Conservation (phyloP, 805 yeast genomes). For the Wickerhamiella occidentalis region DNA sequence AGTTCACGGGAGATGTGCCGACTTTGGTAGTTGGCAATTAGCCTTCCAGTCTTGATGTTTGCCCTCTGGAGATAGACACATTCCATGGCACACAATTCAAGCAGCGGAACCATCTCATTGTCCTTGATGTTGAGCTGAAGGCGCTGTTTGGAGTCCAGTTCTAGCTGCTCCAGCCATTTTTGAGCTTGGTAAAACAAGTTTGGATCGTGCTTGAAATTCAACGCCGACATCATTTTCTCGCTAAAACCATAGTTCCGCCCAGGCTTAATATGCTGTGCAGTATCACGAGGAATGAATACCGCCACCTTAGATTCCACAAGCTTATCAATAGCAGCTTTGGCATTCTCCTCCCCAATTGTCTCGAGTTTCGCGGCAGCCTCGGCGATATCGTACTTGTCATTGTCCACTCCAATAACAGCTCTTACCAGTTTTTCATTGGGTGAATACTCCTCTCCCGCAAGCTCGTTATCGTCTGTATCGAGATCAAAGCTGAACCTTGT, state of each 20-base stretch:
- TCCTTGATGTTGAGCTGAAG: conserved; percentile 46
- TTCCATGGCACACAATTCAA: conserved; percentile 40
- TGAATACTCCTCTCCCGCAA: conserved; percentile 21
- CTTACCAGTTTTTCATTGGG: conserved; percentile 17
- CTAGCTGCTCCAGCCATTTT: conserved; percentile 35
- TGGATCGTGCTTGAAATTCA: conserved; percentile 26
- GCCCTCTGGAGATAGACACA: conserved; percentile 38
- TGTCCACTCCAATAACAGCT: conserved; percentile 47
- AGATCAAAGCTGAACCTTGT: conserved; percentile 31
- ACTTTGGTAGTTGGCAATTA: conserved; percentile 60
- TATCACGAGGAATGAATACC: conserved; percentile 27
- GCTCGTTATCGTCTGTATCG: neutral
- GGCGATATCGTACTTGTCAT: conserved; percentile 35
- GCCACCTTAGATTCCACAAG: conserved; percentile 37
- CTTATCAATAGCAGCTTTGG: conserved; percentile 38
- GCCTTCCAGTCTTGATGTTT: conserved; percentile 35
- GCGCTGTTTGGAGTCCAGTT: conserved; percentile 26
- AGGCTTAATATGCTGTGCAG: conserved; percentile 25
- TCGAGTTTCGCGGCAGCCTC: conserved; percentile 39
- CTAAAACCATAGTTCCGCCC: conserved; percentile 45
- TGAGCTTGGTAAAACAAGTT: conserved; percentile 37
- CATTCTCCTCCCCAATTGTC: conserved; percentile 35
- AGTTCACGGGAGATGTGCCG: conserved; percentile 57
- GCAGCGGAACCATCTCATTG: conserved; percentile 48
- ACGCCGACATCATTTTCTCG: conserved; percentile 38